Evolutionary conservation across 768 basidiomycete genomes (phyloP), one percentile per base, ranked within the genome.

Genomic region (Mycena albidolilacea): DNA sequence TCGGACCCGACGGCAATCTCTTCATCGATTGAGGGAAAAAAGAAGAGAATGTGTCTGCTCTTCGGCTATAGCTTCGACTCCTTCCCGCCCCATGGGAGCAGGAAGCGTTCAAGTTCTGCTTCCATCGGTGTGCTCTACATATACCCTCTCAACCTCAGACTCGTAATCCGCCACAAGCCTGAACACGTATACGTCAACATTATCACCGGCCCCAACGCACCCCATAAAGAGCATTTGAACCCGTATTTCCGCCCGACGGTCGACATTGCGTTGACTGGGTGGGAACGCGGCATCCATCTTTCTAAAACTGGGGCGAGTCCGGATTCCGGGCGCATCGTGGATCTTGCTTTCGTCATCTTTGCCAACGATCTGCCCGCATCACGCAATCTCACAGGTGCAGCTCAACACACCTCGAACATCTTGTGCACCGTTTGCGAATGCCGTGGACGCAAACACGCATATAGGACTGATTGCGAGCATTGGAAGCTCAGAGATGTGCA

Each of bases 341-440:
- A 39, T 6, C 5, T 61, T 14, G 73, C 75, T 8, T 52, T 71
- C 0, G 37, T 75, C 11, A 69, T 72, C 10, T 76, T 78, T 41
- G 70, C 79, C 19, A 73, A 83, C 11, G 80, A 84, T 74, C 75
- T 82, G 1, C 76, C 78, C 2, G 78, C 79, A 14, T 72, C 70
- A 3, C 69, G 76, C 30, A 77, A 82, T 46, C 21, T 76, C 0
- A 48, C 70, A 5, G 79, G 78, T 17, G 11, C 81, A 19, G 77
- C 77, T 11, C 35, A 14, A 12, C 57, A 72, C 11, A 48, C 55
- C 9, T 73, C 73, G 19, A 67, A 79, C 30, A 72, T 75, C 5
- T 82, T 74, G 46, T 83, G 82, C 55, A 55, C 75, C 14, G 48
- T 75, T n/a, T 83, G 82, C 10, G n/a, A 77, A 2, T 80, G 78